Conservation (phyloP, 306 rosid species). For the Fragaria vesca region DNA sequence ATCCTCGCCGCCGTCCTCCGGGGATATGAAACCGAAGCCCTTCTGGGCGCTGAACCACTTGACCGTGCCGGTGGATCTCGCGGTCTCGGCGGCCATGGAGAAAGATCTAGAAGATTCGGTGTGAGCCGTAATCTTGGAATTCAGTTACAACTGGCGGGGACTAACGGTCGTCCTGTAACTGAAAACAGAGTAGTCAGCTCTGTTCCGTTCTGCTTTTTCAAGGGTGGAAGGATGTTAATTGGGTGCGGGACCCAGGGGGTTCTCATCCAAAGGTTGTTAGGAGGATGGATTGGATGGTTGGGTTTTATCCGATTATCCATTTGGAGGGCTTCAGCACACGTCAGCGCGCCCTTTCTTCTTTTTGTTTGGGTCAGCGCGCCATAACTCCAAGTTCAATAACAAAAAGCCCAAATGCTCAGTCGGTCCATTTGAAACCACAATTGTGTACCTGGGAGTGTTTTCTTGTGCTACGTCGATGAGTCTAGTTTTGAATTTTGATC, state of each 20-base stretch:
- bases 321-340: neutral
- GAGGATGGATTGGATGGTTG: neutral
- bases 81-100: conserved; percentile 53
- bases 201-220: neutral
- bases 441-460: no score
- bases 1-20: conserved; percentile 57
- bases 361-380: no score
- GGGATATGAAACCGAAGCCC: conserved; percentile 81
- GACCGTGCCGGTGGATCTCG: conserved; percentile 61
- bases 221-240: neutral
- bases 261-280: conserved; percentile 3
- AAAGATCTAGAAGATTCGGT: conserved; percentile 28
- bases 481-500: no score
- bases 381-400: no score
- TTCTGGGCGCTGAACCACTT: conserved; percentile 78
- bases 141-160: neutral
- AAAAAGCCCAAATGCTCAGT: no score
- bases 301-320: conserved; percentile 2
- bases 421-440: no score
- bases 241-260: neutral
- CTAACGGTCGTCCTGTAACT: conserved; percentile 1
- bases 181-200: conserved; percentile 2
- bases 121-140: neutral
- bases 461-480: no score
- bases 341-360: neutral